A percentile compares a stretch with the other conserved stretches of the same genome.
Conservation (phyloP, 2,329 filamentous ascomycete species). For the Nigrospora sphaerica region DNA sequence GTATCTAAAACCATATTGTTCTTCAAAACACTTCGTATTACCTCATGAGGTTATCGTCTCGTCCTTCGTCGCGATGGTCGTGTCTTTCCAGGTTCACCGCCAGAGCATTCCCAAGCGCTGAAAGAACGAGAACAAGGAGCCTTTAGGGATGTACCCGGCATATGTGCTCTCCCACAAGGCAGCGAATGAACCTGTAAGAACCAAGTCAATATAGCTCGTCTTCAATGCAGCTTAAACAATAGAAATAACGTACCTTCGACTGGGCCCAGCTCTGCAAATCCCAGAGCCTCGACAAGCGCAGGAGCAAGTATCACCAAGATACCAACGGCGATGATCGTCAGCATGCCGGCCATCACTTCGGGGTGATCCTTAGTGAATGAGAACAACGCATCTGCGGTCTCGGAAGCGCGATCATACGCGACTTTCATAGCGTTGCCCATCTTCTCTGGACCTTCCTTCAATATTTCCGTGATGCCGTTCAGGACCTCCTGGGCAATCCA, state of each 20-base stretch:
- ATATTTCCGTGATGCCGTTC: constrained; percentile 14
- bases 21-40: no score
- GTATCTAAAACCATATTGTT: no score
- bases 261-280: constrained; percentile 22
- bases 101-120: constrained; percentile 33
- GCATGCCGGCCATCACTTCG: constrained; percentile 9
- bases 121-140: constrained; percentile 32
- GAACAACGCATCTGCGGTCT: constrained; percentile 13
- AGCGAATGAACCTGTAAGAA: constrained; percentile 24
- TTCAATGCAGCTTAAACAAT: neutral
- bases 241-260: constrained; percentile 16
- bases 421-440: constrained; percentile 14
- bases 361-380: constrained; percentile 22
- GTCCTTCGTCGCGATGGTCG: no score
- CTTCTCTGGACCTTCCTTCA: constrained; percentile 13
- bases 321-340: constrained; percentile 20
- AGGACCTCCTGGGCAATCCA: constrained; percentile 20
- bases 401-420: constrained; percentile 16
- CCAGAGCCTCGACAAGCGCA: constrained; percentile 19
- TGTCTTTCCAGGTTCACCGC: no score
- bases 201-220: neutral
- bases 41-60: no score
- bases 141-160: constrained; percentile 28
- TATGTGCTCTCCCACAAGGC: constrained; percentile 30
- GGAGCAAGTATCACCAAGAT: constrained; percentile 19